A percentile compares a stretch with the other conserved stretches of the same genome.
Conservation (phyloP, 1,284 basidiomycete genomes). For the Cutaneotrichosporon cyanovorans region DNA sequence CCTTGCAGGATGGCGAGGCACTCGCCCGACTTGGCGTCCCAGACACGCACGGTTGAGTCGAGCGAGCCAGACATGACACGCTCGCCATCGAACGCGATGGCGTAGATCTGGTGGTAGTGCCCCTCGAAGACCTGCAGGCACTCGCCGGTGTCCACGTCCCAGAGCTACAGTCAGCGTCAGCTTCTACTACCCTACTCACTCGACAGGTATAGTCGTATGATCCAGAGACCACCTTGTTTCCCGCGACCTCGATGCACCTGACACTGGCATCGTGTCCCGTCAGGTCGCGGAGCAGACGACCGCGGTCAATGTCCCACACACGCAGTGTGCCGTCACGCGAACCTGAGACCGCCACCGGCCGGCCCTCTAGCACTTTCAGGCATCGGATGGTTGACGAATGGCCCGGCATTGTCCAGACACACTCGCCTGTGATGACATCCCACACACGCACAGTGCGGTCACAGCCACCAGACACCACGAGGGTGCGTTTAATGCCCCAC, state of each 20-base stretch:
- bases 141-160: slow-evolving; percentile 75
- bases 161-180: slow-evolving; percentile 52
- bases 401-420: slow-evolving; percentile 70
- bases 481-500: slow-evolving; percentile 55
- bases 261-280: slow-evolving; percentile 77
- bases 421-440: slow-evolving; percentile 76
- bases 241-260: slow-evolving; percentile 78
- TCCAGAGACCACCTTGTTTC: slow-evolving; percentile 72
- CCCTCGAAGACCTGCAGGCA: slow-evolving; percentile 80
- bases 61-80: slow-evolving; percentile 79
- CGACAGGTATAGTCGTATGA: slow-evolving; percentile 81
- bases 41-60: slow-evolving; percentile 84
- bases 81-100: slow-evolving; percentile 83
- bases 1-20: slow-evolving; percentile 82
- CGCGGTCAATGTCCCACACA: slow-evolving; percentile 87
- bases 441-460: slow-evolving; percentile 85
- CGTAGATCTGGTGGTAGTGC: slow-evolving; percentile 87
- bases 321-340: slow-evolving; percentile 78
- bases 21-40: slow-evolving; percentile 70
- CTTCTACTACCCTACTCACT: slow-evolving; percentile 48
- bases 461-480: slow-evolving; percentile 87
- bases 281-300: slow-evolving; percentile 61
- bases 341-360: slow-evolving; percentile 82
- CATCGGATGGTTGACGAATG: slow-evolving; percentile 90
- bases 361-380: slow-evolving; percentile 75